phyloP scores from a whole-genome alignment of 2,329 filamentous ascomycete genomes.

The Cladosporium halotolerans region DNA sequence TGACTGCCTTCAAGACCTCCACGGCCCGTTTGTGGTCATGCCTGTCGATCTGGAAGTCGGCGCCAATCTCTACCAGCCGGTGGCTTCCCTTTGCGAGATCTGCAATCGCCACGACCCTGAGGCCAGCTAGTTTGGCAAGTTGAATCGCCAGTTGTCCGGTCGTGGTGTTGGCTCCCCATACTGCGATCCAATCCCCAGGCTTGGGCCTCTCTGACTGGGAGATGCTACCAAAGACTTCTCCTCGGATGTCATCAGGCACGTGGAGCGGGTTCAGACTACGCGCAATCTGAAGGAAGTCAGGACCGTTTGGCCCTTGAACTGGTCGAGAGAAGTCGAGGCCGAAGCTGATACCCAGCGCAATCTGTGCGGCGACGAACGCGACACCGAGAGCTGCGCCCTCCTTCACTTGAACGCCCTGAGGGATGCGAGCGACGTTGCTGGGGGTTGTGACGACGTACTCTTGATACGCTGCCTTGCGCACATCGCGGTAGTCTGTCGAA shows the following conservation, averaged over 20 bases:
- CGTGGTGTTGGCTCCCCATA: slow-evolving; percentile 72
- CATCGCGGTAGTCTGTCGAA: slow-evolving; percentile 68
- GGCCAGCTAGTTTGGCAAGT: slow-evolving; percentile 58
- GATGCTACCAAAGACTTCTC: slow-evolving; percentile 58
- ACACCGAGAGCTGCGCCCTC: slow-evolving; percentile 61
- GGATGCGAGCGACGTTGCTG: slow-evolving; percentile 60
- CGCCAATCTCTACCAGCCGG: slow-evolving; percentile 46
- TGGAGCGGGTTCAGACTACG: slow-evolving; percentile 39
- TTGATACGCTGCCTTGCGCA: slow-evolving; percentile 66
- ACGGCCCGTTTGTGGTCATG: slow-evolving; percentile 60
- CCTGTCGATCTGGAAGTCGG: slow-evolving; percentile 64
- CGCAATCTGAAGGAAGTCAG: slow-evolving; percentile 53
- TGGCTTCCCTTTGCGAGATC: slow-evolving; percentile 62
- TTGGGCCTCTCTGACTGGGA: slow-evolving; percentile 47
- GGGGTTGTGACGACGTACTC: slow-evolving; percentile 60
- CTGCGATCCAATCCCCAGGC: slow-evolving; percentile 61
- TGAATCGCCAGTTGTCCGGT: slow-evolving; percentile 63
- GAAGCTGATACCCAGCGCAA: slow-evolving; percentile 63
- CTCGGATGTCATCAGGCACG: slow-evolving; percentile 55
- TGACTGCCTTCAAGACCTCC: slow-evolving; percentile 55
- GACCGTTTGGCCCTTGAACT: slow-evolving; percentile 40
- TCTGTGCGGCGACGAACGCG: slow-evolving; percentile 62
- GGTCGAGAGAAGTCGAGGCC: slow-evolving; percentile 57
- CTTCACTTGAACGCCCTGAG: slow-evolving; percentile 46
- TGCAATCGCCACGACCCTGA: slow-evolving; percentile 60